Conservation (phyloP, 331 rosid genomes). For the Quercus tomentella region DNA sequence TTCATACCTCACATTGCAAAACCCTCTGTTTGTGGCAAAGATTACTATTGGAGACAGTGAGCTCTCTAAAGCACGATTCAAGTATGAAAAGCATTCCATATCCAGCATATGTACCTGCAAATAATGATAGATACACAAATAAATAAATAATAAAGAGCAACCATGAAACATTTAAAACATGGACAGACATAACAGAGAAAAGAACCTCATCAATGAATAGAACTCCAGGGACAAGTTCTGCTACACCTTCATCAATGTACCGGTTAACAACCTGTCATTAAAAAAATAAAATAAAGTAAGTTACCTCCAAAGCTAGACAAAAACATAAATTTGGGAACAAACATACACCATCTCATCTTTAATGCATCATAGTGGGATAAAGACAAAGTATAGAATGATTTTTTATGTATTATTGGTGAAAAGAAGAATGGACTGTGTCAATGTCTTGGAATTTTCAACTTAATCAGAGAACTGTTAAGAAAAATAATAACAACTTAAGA, state of each 20-base stretch:
- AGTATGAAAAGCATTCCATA: slow-evolving; percentile 95
- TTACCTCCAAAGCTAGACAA: neutral
- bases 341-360: neutral
- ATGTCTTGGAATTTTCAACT: neutral
- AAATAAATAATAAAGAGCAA: neutral
- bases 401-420: no score
- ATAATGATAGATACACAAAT: slow-evolving; percentile 2
- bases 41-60: slow-evolving; percentile 95
- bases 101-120: slow-evolving; percentile 97
- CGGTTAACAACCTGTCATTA: slow-evolving; percentile 79
- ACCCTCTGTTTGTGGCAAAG: slow-evolving; percentile 96
- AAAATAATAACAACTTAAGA: neutral
- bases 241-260: slow-evolving; percentile 91
- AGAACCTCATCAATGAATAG: slow-evolving; percentile 89
- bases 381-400: neutral
- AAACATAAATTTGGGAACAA: neutral
- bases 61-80: slow-evolving; percentile 97
- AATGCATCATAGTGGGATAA: neutral
- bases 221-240: slow-evolving; percentile 98
- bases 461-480: neutral
- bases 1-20: slow-evolving; percentile 84
- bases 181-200: neutral
- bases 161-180: neutral
- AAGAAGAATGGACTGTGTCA: neutral
- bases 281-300: neutral